phyloP scores from a whole-genome alignment of 768 basidiomycete genomes.

The Suillus sp. region DNA sequence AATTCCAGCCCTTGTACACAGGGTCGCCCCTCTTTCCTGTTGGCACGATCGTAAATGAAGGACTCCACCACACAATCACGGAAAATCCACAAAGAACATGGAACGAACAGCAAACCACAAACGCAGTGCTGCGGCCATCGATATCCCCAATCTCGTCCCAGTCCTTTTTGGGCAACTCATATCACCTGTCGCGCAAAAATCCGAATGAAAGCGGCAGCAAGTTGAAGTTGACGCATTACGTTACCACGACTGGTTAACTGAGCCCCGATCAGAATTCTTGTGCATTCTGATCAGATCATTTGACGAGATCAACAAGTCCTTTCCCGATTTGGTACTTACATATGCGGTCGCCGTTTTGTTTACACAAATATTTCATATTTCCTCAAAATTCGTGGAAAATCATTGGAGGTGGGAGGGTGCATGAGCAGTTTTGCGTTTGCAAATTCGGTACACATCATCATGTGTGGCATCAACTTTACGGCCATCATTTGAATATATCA shows the following conservation, averaged over 20 bases:
- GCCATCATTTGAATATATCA: background rate
- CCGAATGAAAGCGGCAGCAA: conserved; percentile 1
- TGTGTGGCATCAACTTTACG: no score
- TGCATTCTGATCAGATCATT: conserved; percentile 27
- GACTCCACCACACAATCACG: conserved; percentile 9
- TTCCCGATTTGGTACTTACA: conserved; percentile 6
- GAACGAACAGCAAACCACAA: background rate
- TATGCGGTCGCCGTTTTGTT: conserved; percentile 20
- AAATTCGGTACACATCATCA: background rate
- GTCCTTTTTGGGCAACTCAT: background rate
- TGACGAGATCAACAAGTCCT: conserved; percentile 18
- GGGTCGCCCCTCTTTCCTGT: conserved; percentile 14
- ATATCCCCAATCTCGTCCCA: no score
- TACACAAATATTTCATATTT: no score
- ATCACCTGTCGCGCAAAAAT: conserved; percentile 2
- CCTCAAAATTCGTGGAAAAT: background rate
- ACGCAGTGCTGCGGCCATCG: no score
- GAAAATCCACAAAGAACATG: conserved; percentile 5
- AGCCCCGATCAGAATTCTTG: conserved; percentile 39
- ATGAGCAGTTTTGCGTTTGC: background rate
- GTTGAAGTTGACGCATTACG: background rate
- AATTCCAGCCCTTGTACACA: conserved; percentile 17
- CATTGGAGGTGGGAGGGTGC: background rate
- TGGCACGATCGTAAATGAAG: conserved; percentile 17
- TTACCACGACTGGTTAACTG: conserved; percentile 14